Evolutionary conservation across 163 green algal species (phyloP), one percentile per base, ranked within the genome.

Genomic region (Scenedesmus sp.): DNA sequence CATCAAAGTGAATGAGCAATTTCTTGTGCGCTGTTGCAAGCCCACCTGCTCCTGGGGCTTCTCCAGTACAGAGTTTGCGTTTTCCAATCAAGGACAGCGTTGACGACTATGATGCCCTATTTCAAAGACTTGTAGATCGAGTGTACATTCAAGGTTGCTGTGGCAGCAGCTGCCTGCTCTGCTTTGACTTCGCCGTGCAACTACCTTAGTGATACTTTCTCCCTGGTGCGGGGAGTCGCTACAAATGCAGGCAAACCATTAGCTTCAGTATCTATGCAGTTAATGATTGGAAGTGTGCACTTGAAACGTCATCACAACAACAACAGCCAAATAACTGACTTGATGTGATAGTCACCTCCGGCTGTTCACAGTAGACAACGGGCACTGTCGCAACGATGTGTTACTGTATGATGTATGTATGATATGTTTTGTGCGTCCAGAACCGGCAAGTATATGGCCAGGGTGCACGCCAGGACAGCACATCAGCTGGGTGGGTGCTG

Each of bases 291-390:
- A n/a, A n/a, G n/a, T n/a, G n/a, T n/a, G n/a, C n/a, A n/a, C n/a
- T n/a, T 10, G 65, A 40, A 37, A 76, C 30, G 3, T 1, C 26
- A 20, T 26, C 65, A 76, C 18, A 18, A 40, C 65, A 72, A 33
- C 59, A 76, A 76, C 30, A 76, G 65, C 40, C 65, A 76, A 76
- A 76, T 76, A 40, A 76, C 65, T 40, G 65, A 76, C n/a, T n/a
- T n/a, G n/a, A n/a, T n/a, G n/a, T n/a, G n/a, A n/a, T n/a, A n/a
- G n/a, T n/a, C n/a, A n/a, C n/a, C n/a, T n/a, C n/a, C n/a, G n/a
- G n/a, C n/a, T 56, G 49, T 56, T 56, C 49, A 56, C n/a, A n/a
- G n/a, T n/a, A n/a, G n/a, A n/a, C n/a, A n/a, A n/a, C n/a, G n/a
- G n/a, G n/a, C n/a, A n/a, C n/a, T n/a, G n/a, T n/a, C n/a, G n/a